Base-by-base conservation (phyloP, 2,329 filamentous ascomycete species). In the Talaromyces sp. region DNA sequence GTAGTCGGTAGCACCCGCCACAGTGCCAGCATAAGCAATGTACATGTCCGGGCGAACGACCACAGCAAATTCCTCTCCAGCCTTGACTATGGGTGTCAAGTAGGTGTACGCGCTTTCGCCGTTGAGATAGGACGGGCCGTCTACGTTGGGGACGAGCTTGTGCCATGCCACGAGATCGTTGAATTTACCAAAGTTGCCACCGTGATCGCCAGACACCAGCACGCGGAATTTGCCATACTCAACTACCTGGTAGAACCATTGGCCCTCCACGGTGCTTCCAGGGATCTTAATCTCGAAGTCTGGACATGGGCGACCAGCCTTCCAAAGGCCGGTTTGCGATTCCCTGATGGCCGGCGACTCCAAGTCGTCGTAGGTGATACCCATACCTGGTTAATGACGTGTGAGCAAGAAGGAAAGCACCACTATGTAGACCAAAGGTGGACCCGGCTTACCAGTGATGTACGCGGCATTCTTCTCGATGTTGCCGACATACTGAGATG, bases 381-480 rank as follows among this genome's bases (percentile, higher is more conserved):
- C 43, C 43, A 46, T 46, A 13, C 43, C 43, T 46, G 14, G 4
- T 46, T 46, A 24, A 46, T 46, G 14, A 46, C 43, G 11, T 24
- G 43, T 46, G 11, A 46, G 19, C n/a, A 46, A 4, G 21, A 24
- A 17, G 19, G 6, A 3, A 19, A 46, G 10, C 21, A 24, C 21
- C 19, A 46, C 21, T 8, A 21, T 14, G 17, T 19, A 5, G 17
- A 46, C 5, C 43, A 8, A 17, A 17, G 43, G 9, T n/a, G 24
- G 11, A 46, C n/a, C 11, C 10, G 11, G 21, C 35, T 55, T 50
- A 59, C 58, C 52, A 35, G 58, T 59, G 24, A 59, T 59, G 49
- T 59, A 59, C 14, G 58, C 58, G n/a, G 58, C 52, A 24, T 55
- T 59, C 27, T 59, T 59, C 38, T 59, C 58, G 14, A 59, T 41